Evolutionary conservation across 2,329 filamentous ascomycete species (phyloP), one percentile per base, ranked within the genome.

Genomic region (Colletotrichum sp.): DNA sequence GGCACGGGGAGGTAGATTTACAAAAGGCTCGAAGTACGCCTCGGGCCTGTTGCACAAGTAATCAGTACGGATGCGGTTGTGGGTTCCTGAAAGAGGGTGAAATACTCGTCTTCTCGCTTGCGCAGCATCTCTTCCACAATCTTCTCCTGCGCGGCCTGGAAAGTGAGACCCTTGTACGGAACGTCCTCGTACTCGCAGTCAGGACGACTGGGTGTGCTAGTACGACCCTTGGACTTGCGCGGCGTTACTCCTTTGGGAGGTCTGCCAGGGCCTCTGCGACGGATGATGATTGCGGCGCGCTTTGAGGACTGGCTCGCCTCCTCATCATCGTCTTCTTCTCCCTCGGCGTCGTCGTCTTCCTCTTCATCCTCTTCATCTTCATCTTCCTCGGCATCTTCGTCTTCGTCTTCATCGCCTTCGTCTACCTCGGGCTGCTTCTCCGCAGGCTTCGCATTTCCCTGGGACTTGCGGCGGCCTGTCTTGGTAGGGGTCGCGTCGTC

Each of bases 91-190:
- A 30, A 9, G 19, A 59, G 61, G 44, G 22, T 65, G 63, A 79
- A 90, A 79, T 86, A 94, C 92, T 90, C 88, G 77, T 92, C 91
- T 76, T 95, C 93, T 64, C 91, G 89, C 78, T 89, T 92, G 63
- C 94, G 90, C 15, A 96, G 89, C 77, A 96, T 84, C 79, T 96
- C 95, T 71, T 93, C 91, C 6, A 98, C 87, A 72, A 98, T 92
- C 86, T 95, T 95, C 79, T 98, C 95, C 82, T 98, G 95, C 0
- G 95, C 96, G 81, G 96, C 90, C 82, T 98, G 95, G 82, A 98
- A 96, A 12, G 83, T 93, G 66, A 96, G 91, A 7, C 93, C 94
- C 72, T 92, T 91, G 83, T 95, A 96, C 2, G 91, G 88, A 6
- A 90, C 85, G 67, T 87, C 86, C 71, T 91, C 88, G 70, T 91